Base-by-base conservation (phyloP, 2,329 filamentous ascomycete species). In the Fusarium globosum region DNA sequence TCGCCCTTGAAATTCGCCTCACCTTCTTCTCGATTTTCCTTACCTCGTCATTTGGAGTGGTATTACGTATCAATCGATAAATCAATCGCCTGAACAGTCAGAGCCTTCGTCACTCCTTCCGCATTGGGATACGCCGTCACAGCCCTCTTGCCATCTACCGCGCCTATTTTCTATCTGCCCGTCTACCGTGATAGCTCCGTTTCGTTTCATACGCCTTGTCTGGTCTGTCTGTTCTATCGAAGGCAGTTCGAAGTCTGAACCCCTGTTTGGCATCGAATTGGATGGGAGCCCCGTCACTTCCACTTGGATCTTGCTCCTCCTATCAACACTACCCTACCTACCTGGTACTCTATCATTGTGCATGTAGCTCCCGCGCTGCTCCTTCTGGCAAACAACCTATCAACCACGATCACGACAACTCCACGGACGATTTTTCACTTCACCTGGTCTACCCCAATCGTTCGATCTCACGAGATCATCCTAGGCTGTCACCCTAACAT, bases 41-140 rank as follows among this genome's bases (percentile, higher is more conserved):
- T 57, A 38, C 43, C 57, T 61, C 38, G 42, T 60, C 30, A 49
- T 43, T 30, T 64, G 28, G 36, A 33, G 21, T 23, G 46, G 36
- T 11, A 46, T 48, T 68, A 53, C 65, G 39, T 61, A 61, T 53
- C 48, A 63, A 55, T 57, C 45, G 43, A 56, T 35, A 64, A 35
- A 46, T 46, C 45, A 65, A 18, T 58, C 59, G 65, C 38, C 62
- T 58, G 62, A 52, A 45, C 49, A 64, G 30, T 43, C 66, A 39
- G 39, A 41, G n/a, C 42, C 45, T 58, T 68, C 62, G 71, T 73
- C 71, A 74, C 46, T 74, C 71, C 46, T 74, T 64, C 58, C 41
- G 41, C 53, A 41, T 71, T 52, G 52, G 53, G 56, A 42, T 39
- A 42, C 38, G 30, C 39, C 58, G 30, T 65, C 39, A 55, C 55